Percentiles rank a stretch among this genome's conserved stretches.
phyloP scores from a whole-genome alignment of 73 alveolate genomes.

The Tetrahymena malaccensis region DNA sequence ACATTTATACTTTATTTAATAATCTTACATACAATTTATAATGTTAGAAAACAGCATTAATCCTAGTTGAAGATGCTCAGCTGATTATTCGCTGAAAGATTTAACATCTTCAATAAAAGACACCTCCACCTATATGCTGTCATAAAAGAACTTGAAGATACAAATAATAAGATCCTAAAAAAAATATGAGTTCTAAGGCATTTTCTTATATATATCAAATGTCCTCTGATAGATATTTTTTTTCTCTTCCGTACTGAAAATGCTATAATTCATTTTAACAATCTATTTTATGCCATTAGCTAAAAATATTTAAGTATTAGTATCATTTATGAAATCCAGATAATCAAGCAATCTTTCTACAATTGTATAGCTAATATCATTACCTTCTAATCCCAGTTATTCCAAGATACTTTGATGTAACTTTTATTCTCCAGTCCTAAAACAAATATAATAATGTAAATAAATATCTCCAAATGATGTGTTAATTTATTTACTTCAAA shows the following conservation, averaged over 20 bases:
- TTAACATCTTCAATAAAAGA: background rate
- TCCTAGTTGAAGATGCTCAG: background rate
- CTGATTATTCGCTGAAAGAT: background rate
- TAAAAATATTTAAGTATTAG: background rate
- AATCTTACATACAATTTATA: background rate
- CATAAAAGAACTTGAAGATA: background rate
- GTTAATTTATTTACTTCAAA: background rate
- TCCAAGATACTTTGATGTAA: background rate
- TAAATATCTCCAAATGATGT: background rate
- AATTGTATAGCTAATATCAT: background rate
- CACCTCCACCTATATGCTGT: background rate
- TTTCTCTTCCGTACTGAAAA: background rate
- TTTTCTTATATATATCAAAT: background rate
- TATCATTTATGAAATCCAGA: background rate
- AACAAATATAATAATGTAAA: too few relatives aligned
- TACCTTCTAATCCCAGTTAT: background rate
- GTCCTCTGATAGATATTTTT: background rate
- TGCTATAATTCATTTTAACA: background rate
- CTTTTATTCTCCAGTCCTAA: background rate
- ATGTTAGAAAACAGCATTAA: background rate
- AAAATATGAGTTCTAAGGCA: background rate
- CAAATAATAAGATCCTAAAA: background rate
- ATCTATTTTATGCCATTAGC: background rate
- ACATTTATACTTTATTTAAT: background rate
- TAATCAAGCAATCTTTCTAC: background rate